Conservation (phyloP, 352 stramenopile species). For the Pythium vanterpoolii region DNA sequence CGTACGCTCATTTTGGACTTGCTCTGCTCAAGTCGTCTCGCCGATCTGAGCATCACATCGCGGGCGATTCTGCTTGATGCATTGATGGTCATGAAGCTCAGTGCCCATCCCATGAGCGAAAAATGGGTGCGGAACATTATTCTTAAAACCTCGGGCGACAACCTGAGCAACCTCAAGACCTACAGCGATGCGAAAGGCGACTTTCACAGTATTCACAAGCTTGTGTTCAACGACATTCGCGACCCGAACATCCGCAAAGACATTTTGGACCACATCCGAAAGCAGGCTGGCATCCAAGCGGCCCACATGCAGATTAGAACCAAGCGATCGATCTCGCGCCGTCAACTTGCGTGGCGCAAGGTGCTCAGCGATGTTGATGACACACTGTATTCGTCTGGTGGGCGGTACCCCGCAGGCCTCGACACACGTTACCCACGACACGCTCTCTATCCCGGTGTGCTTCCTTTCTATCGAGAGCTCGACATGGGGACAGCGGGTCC, state of each 20-base stretch:
- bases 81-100: slow-evolving; percentile 97
- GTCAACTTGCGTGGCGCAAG: slow-evolving; percentile 95
- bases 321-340: slow-evolving; percentile 66
- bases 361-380: slow-evolving; percentile 98
- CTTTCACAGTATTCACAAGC: slow-evolving; percentile 97
- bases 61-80: slow-evolving; percentile 92
- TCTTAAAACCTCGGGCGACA: slow-evolving; percentile 93
- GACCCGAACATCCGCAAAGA: slow-evolving; percentile 83
- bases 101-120: slow-evolving; percentile 91
- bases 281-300: slow-evolving; percentile 92
- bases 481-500: slow-evolving; percentile 92
- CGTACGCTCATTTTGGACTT: slow-evolving; percentile 94
- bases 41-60: slow-evolving; percentile 90
- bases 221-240: slow-evolving; percentile 97
- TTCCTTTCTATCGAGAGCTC: slow-evolving; percentile 98
- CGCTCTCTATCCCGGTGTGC: slow-evolving; percentile 95
- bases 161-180: slow-evolving; percentile 96
- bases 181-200: slow-evolving; percentile 96
- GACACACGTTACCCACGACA: slow-evolving; percentile 92
- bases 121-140: slow-evolving; percentile 98
- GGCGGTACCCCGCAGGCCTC: slow-evolving; percentile 94
- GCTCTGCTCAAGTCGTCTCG: slow-evolving; percentile 91
- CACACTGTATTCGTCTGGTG: slow-evolving; percentile 95
- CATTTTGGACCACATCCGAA: slow-evolving; percentile 95
- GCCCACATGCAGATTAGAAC: slow-evolving; percentile 93